phyloP scores from a whole-genome alignment of 306 rosid species.

The Hippophae tibetana region DNA sequence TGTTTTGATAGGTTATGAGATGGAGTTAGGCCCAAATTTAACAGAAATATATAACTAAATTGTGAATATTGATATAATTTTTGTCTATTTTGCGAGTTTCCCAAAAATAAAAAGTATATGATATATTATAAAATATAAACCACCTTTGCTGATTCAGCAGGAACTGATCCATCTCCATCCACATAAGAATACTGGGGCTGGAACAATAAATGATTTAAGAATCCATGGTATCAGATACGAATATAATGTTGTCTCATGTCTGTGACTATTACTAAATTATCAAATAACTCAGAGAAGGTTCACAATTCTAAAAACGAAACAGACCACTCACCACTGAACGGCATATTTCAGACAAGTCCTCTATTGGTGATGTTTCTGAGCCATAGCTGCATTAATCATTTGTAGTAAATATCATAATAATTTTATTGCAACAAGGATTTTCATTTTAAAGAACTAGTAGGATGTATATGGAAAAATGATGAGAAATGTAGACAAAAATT shows the following conservation, averaged over 20 bases:
- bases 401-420: not conserved
- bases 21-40: too few species aligned
- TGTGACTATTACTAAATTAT: too few species aligned
- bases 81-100: not conserved
- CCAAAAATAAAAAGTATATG: too few species aligned
- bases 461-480: not conserved
- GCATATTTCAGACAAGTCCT: slow-evolving; percentile 77
- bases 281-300: not conserved
- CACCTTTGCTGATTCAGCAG: slow-evolving; percentile 84
- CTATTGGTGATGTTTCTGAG: slow-evolving; percentile 62
- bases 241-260: too few species aligned
- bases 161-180: slow-evolving; percentile 91
- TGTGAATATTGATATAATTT: slow-evolving; percentile 12
- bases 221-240: not conserved
- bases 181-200: slow-evolving; percentile 82
- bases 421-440: slow-evolving; percentile 11
- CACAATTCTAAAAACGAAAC: not conserved
- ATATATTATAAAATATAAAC: slow-evolving; percentile 7
- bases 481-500: not conserved
- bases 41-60: not conserved
- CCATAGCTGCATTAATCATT: slow-evolving; percentile 61
- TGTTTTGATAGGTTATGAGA: too few species aligned
- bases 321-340: slow-evolving; percentile 57
- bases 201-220: slow-evolving; percentile 15
- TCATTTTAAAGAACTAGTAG: not conserved